Evolutionary conservation across 2,329 filamentous ascomycete genomes (phyloP).

Genomic region (Aspergillus japonicus): DNA sequence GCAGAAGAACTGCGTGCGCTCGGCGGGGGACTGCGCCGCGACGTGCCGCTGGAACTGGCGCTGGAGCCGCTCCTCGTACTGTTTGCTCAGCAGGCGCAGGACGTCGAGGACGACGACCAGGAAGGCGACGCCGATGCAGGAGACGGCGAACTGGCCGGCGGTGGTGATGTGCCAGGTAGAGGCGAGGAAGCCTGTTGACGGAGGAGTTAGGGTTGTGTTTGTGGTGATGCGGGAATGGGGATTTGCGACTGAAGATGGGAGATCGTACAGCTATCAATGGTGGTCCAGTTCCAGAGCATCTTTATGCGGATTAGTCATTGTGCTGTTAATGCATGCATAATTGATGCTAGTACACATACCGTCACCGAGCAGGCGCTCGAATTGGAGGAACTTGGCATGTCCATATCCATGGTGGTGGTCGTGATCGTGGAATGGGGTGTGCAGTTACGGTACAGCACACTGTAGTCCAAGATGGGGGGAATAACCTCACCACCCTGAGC

Average conservation of each 20-base stretch:
- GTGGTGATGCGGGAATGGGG: neutral
- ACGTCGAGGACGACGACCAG: slow-evolving; percentile 14
- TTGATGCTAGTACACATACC: slow-evolving; percentile 12
- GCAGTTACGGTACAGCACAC: neutral
- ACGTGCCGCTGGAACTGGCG: slow-evolving; percentile 16
- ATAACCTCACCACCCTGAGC: neutral
- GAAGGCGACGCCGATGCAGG: slow-evolving; percentile 16
- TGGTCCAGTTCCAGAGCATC: slow-evolving; percentile 30
- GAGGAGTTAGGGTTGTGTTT: neutral
- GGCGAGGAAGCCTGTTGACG: slow-evolving; percentile 10
- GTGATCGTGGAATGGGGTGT: neutral
- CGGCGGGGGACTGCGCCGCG: slow-evolving; percentile 4
- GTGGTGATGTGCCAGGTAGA: slow-evolving; percentile 14
- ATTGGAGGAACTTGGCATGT: slow-evolving; percentile 15
- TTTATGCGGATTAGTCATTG: slow-evolving; percentile 1
- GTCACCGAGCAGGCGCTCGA: slow-evolving; percentile 22
- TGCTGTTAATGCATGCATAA: neutral
- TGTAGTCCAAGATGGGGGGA: neutral
- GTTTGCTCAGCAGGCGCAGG: slow-evolving; percentile 13
- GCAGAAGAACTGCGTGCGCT: slow-evolving; percentile 4
- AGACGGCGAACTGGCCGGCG: slow-evolving; percentile 16
- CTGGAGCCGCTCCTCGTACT: slow-evolving; percentile 13
- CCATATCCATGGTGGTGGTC: slow-evolving; percentile 21
- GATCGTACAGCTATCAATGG: slow-evolving; percentile 22
- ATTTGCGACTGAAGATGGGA: neutral